These are phyloP conservation scores for Diaporthe nobilis DNA, from an alignment of 2,329 filamentous ascomycete species.

Conservation along the genomic window DNA sequence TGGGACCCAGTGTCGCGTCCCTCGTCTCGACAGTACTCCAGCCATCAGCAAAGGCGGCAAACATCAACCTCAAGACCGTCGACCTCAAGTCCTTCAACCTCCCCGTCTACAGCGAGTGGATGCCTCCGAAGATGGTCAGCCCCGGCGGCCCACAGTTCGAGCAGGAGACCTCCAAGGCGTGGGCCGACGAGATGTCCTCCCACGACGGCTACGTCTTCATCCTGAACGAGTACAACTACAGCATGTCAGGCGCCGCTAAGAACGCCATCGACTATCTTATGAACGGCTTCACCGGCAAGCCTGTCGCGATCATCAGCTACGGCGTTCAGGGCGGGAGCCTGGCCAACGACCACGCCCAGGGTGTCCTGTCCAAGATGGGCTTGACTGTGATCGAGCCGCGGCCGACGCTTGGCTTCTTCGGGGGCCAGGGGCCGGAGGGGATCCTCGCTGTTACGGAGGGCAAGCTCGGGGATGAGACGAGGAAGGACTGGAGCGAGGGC, in stretches of 20 bases:
- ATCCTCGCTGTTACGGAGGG: slow-evolving; percentile 26
- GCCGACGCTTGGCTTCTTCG: slow-evolving; percentile 15
- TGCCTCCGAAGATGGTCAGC: slow-evolving; percentile 46
- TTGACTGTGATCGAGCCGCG: slow-evolving; percentile 42
- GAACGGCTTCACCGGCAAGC: slow-evolving; percentile 71
- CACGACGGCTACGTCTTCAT: slow-evolving; percentile 65
- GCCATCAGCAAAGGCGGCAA: slow-evolving; percentile 35
- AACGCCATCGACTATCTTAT: slow-evolving; percentile 75
- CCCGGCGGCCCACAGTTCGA: slow-evolving; percentile 54
- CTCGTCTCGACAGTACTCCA: slow-evolving; percentile 18
- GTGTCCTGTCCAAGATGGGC: slow-evolving; percentile 41
- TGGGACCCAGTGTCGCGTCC: slow-evolving; percentile 23
- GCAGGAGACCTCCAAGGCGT: slow-evolving; percentile 58
- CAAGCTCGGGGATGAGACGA: slow-evolving; percentile 23
- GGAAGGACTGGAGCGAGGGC: slow-evolving; percentile 29
- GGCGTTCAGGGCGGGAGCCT: slow-evolving; percentile 54
- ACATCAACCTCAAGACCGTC: slow-evolving; percentile 31
- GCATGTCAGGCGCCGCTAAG: slow-evolving; percentile 67
- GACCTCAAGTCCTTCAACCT: slow-evolving; percentile 38
- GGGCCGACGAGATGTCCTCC: slow-evolving; percentile 59
- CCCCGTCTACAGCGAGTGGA: slow-evolving; percentile 16
- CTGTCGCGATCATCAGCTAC: slow-evolving; percentile 67
- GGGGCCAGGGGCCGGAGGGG: slow-evolving; percentile 15
- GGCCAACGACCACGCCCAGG: slow-evolving; percentile 46
- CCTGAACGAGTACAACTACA: slow-evolving; percentile 70